Evolutionary conservation across 2,329 filamentous ascomycete genomes (phyloP).

Genomic region (Colletotrichum trifolii): DNA sequence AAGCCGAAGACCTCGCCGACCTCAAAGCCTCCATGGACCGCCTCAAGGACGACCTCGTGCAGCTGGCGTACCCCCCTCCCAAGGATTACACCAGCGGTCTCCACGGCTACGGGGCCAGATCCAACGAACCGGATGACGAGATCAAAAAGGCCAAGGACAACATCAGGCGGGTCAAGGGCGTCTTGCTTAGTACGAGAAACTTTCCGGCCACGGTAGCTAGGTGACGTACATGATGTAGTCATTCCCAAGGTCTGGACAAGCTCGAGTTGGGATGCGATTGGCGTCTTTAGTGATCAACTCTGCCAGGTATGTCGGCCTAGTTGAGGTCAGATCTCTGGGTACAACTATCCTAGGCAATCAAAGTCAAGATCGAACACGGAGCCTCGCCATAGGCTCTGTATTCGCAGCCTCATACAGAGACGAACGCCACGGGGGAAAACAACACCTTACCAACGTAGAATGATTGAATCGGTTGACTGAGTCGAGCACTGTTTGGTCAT

Average conservation of each 20-base stretch:
- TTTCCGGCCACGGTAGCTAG: slow-evolving; percentile 65
- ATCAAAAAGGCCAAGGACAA: slow-evolving; percentile 78
- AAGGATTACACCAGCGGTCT: slow-evolving; percentile 51
- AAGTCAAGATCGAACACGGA: no score
- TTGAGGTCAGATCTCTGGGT: no score
- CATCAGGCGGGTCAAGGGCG: slow-evolving; percentile 83
- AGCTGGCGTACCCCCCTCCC: slow-evolving; percentile 62
- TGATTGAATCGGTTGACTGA: no score
- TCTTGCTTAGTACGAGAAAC: slow-evolving; percentile 78
- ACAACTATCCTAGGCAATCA: no score
- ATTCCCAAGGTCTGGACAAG: not conserved
- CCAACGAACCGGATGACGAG: slow-evolving; percentile 73
- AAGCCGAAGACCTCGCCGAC: slow-evolving; percentile 62
- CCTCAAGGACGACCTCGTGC: slow-evolving; percentile 74
- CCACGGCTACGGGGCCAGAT: slow-evolving; percentile 55
- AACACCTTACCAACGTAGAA: no score
- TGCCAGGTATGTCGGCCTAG: no score
- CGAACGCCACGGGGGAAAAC: no score
- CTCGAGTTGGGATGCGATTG: not conserved
- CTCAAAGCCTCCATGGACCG: slow-evolving; percentile 65
- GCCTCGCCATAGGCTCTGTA: no score
- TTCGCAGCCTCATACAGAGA: no score
- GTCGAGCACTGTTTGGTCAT: no score
- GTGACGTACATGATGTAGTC: slow-evolving; percentile 1
- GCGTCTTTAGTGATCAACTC: no score